Percentiles rank a stretch among this genome's conserved stretches.
These are phyloP conservation scores for Fusarium sp. DNA, from an alignment of 2,329 filamentous ascomycete species.

Conservation along the genomic window DNA sequence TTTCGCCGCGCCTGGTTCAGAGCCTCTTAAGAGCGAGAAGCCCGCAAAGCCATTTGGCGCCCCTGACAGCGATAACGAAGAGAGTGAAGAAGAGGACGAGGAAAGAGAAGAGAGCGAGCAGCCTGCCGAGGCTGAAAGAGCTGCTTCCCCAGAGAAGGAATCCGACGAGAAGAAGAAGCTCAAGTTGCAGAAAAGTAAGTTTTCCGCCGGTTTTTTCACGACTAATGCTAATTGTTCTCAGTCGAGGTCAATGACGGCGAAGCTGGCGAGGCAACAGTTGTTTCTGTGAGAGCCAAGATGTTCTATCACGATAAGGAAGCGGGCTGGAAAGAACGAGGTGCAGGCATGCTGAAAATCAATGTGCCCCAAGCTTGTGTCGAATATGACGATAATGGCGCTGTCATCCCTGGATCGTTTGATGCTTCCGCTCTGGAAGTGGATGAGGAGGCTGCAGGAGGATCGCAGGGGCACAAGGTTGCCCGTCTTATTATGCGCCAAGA, in stretches of 20 bases:
- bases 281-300: constrained; percentile 84
- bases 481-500: constrained; percentile 93
- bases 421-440: constrained; percentile 65
- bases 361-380: constrained; percentile 70
- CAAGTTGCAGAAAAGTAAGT: constrained; percentile 76
- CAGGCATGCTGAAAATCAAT: constrained; percentile 88
- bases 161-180: constrained; percentile 74
- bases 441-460: constrained; percentile 51
- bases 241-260: constrained; percentile 86
- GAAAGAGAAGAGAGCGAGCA: constrained; percentile 58
- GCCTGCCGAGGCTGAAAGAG: constrained; percentile 62
- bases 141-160: constrained; percentile 64
- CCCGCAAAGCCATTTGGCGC: constrained; percentile 82
- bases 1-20: constrained; percentile 75
- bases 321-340: constrained; percentile 91
- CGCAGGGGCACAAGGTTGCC: constrained; percentile 62
- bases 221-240: constrained; percentile 55
- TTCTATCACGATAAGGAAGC: constrained; percentile 80
- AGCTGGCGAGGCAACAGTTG: constrained; percentile 80
- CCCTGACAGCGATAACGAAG: constrained; percentile 74
- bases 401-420: constrained; percentile 68
- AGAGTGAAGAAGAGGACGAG: constrained; percentile 57
- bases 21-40: constrained; percentile 67
- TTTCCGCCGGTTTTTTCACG: not conserved
- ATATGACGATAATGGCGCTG: constrained; percentile 64